Evolutionary conservation across 2,329 filamentous ascomycete species (phyloP).

Genomic region (Trichoderma sp.): DNA sequence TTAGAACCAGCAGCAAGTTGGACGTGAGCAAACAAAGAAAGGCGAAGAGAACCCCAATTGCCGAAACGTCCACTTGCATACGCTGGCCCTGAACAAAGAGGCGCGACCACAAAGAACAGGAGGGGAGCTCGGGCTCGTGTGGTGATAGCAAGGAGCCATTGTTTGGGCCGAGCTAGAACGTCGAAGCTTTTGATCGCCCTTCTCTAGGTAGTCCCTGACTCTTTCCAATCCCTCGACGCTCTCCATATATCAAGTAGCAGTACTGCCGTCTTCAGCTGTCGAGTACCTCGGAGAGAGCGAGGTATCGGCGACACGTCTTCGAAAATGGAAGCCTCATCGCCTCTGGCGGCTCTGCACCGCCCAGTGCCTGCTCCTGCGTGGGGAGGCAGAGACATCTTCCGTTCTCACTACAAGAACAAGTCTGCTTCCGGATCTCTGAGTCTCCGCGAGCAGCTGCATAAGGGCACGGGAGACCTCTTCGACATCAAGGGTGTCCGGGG

Average conservation of each 20-base stretch:
- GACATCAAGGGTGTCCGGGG: constrained; percentile 74
- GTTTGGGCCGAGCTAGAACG: constrained; percentile 36
- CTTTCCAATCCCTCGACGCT: constrained; percentile 19
- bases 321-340: constrained; percentile 89
- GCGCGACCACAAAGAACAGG: background rate
- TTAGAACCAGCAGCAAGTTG: constrained; percentile 14
- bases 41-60: constrained; percentile 8
- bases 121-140: constrained; percentile 10
- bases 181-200: constrained; percentile 38
- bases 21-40: constrained; percentile 26
- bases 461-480: constrained; percentile 75
- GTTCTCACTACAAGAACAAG: constrained; percentile 53
- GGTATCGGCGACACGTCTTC: background rate
- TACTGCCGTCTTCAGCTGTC: constrained; percentile 25
- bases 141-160: constrained; percentile 23
- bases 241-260: constrained; percentile 36
- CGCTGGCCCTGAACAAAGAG: constrained; percentile 16
- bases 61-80: constrained; percentile 8
- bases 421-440: constrained; percentile 67
- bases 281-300: background rate
- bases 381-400: constrained; percentile 57
- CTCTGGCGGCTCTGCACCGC: constrained; percentile 89
- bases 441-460: constrained; percentile 73
- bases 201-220: constrained; percentile 25
- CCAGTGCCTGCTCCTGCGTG: constrained; percentile 63